A percentile compares a stretch with the other conserved stretches of the same genome.
phyloP scores from a whole-genome alignment of 2,329 filamentous ascomycete species.

The Helicocarpus griseus region DNA sequence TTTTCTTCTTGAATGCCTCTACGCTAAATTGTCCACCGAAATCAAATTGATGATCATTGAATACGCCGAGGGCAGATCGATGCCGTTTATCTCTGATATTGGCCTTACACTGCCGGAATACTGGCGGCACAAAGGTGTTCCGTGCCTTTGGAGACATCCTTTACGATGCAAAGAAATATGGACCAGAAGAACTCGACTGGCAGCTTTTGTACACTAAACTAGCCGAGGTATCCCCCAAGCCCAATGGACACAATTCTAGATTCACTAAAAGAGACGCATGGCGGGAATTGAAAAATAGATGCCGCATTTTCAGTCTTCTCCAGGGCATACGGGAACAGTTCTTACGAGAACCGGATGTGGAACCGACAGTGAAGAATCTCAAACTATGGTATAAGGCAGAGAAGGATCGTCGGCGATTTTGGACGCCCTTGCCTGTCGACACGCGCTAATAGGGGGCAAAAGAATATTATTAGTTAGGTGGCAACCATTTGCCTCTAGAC shows the following conservation, averaged over 20 bases:
- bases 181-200: not conserved
- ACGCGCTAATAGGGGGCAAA: too few species aligned
- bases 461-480: too few species aligned
- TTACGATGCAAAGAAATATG: not conserved
- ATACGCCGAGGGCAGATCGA: conserved; percentile 1
- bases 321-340: not conserved
- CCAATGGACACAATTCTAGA: too few species aligned
- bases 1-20: conserved; percentile 1
- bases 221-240: too few species aligned
- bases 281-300: not conserved
- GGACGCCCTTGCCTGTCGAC: too few species aligned
- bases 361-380: conserved; percentile 8
- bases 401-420: too few species aligned
- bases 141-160: not conserved
- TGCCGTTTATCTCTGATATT: not conserved
- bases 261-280: too few species aligned
- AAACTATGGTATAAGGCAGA: too few species aligned
- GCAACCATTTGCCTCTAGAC: too few species aligned
- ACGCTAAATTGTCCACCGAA: not conserved
- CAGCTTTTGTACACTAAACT: conserved; percentile 1
- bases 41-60: conserved; percentile 2
- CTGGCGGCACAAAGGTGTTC: conserved; percentile 3
- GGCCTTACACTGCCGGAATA: conserved; percentile 1
- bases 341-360: conserved; percentile 5
- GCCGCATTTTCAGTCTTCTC: not conserved